Evolutionary conservation across 2,329 filamentous ascomycete species (phyloP).

Genomic region (Neofusicoccum cordaticola): DNA sequence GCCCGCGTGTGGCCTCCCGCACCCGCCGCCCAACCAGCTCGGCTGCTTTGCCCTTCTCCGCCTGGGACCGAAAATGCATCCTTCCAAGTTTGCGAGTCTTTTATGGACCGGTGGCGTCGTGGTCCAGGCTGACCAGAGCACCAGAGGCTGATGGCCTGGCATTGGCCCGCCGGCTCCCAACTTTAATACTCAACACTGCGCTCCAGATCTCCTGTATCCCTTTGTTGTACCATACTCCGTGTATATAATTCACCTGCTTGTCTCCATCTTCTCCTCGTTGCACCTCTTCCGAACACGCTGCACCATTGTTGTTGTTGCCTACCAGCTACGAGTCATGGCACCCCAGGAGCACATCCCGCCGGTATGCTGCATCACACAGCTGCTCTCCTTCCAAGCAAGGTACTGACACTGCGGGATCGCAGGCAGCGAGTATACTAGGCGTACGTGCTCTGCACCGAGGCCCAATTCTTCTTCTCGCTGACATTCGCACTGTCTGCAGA

Average conservation of each 20-base stretch:
- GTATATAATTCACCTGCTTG: background rate
- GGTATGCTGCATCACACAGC: background rate
- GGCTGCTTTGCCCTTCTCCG: background rate
- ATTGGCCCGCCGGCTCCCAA: background rate
- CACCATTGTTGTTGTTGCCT: background rate
- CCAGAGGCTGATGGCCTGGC: background rate
- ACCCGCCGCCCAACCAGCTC: slow-evolving; percentile 6
- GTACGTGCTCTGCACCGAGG: slow-evolving; percentile 25
- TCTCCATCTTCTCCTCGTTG: background rate
- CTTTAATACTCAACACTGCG: slow-evolving; percentile 12
- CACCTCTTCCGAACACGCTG: background rate
- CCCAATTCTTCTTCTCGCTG: background rate
- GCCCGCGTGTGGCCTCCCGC: background rate
- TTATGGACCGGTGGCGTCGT: slow-evolving; percentile 14
- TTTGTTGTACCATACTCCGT: background rate
- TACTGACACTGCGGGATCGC: slow-evolving; percentile 23
- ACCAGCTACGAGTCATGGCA: slow-evolving; percentile 10
- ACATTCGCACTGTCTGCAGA: slow-evolving; percentile 24
- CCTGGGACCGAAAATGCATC: background rate
- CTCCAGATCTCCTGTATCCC: background rate
- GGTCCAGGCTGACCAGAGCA: background rate
- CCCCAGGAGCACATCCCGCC: slow-evolving; percentile 17
- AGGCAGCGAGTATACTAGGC: slow-evolving; percentile 40
- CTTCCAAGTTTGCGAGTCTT: slow-evolving; percentile 3
- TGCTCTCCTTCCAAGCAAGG: background rate